These are phyloP conservation scores for Orbilia javanica DNA, from an alignment of 2,329 filamentous ascomycete species.

Conservation along the genomic window DNA sequence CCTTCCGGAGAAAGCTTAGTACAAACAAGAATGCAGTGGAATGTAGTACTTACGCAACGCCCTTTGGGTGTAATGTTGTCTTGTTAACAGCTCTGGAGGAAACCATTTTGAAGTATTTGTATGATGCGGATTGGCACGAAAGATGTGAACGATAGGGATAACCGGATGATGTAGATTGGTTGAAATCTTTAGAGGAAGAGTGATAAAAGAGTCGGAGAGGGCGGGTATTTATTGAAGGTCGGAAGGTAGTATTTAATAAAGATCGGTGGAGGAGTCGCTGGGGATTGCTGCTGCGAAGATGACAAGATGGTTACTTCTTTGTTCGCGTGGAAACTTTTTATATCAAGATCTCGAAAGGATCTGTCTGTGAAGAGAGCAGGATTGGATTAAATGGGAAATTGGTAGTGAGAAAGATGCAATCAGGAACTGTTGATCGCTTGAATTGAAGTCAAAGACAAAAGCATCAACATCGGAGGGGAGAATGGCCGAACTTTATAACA, in stretches of 20 bases:
- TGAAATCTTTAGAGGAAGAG: constrained; percentile 9
- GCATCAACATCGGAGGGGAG: constrained; percentile 43
- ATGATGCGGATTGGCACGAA: constrained; percentile 39
- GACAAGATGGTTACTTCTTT: constrained; percentile 14
- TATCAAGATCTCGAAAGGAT: no score
- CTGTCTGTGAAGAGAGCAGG: background rate
- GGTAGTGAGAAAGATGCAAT: constrained; percentile 32
- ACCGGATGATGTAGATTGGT: constrained; percentile 43
- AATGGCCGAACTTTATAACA: constrained; percentile 57
- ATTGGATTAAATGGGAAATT: constrained; percentile 2
- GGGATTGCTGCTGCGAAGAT: background rate
- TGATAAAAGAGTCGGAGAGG: constrained; percentile 22
- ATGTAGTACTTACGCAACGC: constrained; percentile 52
- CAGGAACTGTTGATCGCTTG: constrained; percentile 49
- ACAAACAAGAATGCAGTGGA: constrained; percentile 71
- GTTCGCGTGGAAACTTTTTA: constrained; percentile 7
- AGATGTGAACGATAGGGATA: constrained; percentile 47
- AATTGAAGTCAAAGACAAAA: constrained; percentile 59
- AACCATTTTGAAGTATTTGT: constrained; percentile 56
- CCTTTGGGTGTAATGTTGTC: constrained; percentile 57
- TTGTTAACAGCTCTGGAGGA: constrained; percentile 67
- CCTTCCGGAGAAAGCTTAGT: constrained; percentile 86
- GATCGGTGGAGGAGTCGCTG: background rate
- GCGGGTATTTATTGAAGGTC: constrained; percentile 10
- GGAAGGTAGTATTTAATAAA: background rate